Evolutionary conservation across 352 stramenopile genomes (phyloP).

Genomic region (Halophytophthora batemanensis): DNA sequence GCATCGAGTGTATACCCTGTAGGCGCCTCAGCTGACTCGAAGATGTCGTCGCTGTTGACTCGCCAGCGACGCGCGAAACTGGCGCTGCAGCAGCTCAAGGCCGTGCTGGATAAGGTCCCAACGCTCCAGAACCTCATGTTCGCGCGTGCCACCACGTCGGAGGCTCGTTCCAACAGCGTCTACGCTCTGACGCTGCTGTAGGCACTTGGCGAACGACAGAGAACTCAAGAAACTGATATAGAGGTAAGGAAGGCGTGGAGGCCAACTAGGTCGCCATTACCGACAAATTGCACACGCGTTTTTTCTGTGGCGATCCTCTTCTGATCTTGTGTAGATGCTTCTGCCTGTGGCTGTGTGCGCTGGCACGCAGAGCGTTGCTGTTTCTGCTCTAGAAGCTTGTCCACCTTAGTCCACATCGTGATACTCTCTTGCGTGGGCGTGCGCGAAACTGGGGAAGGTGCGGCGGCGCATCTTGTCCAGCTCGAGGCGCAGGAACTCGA

Average conservation of each 20-base stretch:
- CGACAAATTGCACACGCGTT: too few species aligned
- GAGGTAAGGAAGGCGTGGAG: too few species aligned
- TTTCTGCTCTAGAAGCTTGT: too few species aligned
- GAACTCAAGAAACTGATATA: too few species aligned
- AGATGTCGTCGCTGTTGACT: background rate
- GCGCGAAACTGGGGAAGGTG: slow-evolving; percentile 92
- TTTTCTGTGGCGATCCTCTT: too few species aligned
- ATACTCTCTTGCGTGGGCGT: slow-evolving; percentile 40
- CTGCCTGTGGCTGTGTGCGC: background rate
- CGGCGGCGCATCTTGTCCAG: slow-evolving; percentile 88
- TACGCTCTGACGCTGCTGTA: slow-evolving; percentile 31
- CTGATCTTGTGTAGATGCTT: background rate
- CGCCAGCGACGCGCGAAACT: slow-evolving; percentile 17
- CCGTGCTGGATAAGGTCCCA: slow-evolving; percentile 36
- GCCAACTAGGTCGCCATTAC: too few species aligned
- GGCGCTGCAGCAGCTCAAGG: slow-evolving; percentile 27
- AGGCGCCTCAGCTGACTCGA: background rate
- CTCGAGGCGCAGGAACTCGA: slow-evolving; percentile 86
- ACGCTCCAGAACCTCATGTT: slow-evolving; percentile 48
- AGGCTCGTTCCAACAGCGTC: slow-evolving; percentile 2
- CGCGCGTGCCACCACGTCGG: slow-evolving; percentile 2
- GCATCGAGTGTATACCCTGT: slow-evolving; percentile 1
- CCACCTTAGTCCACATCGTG: slow-evolving; percentile 28
- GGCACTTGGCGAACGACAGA: slow-evolving; percentile 1
- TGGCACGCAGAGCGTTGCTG: too few species aligned